A percentile compares a stretch with the other conserved stretches of the same genome.
These are phyloP conservation scores for Paramecium pentaurelia DNA, from an alignment of 73 alveolate genomes.

Conservation along the genomic window DNA sequence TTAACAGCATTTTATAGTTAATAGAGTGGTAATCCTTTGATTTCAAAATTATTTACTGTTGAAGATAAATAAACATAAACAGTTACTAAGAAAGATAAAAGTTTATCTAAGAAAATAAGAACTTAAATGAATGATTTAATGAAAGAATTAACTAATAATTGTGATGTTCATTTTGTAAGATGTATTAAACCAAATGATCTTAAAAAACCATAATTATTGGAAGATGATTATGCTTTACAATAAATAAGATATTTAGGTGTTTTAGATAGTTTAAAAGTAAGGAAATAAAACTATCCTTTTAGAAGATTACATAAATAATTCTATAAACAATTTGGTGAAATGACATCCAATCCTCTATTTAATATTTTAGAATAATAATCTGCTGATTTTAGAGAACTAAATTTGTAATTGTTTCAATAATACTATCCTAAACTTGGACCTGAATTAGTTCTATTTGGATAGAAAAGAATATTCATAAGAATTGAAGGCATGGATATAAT, in stretches of 20 bases:
- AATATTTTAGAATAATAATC: constrained; percentile 46
- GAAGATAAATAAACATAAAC: neutral
- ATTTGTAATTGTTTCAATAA: neutral
- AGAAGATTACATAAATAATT: constrained; percentile 83
- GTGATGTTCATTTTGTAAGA: constrained; percentile 93
- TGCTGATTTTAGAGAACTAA: constrained; percentile 58
- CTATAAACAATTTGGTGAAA: constrained; percentile 85
- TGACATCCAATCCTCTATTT: constrained; percentile 54
- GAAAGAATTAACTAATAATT: constrained; percentile 76
- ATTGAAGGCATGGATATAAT: constrained; percentile 34
- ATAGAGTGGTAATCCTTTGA: neutral
- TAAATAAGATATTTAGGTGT: constrained; percentile 96
- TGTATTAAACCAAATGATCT: constrained; percentile 94
- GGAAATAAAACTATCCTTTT: constrained; percentile 92
- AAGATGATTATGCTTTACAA: constrained; percentile 77
- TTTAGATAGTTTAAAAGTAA: constrained; percentile 88
- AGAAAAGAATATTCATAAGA: neutral
- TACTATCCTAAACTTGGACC: constrained; percentile 10
- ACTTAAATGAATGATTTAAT: constrained; percentile 89
- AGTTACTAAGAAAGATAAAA: constrained; percentile 31
- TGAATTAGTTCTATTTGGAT: neutral
- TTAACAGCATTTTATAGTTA: neutral
- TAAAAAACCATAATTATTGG: constrained; percentile 68
- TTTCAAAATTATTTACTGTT: neutral
- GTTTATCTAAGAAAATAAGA: constrained; percentile 87